phyloP scores from a whole-genome alignment of 2,329 filamentous ascomycete genomes.

The Blumeriella jaapii region DNA sequence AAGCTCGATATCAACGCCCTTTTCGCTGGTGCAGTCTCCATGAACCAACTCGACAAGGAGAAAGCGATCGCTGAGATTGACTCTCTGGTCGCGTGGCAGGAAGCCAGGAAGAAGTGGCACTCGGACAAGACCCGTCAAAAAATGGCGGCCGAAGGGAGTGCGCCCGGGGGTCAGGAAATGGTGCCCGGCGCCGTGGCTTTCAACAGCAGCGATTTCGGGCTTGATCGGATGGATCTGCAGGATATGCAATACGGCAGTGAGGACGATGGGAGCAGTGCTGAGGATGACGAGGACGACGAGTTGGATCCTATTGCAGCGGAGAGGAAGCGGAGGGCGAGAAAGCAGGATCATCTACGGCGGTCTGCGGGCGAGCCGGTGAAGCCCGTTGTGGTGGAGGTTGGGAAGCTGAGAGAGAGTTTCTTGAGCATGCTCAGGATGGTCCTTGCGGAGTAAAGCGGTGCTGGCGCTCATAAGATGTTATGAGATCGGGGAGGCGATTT shows the following conservation, averaged over 20 bases:
- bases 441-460: slow-evolving; percentile 51
- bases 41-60: slow-evolving; percentile 55
- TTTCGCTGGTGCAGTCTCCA: slow-evolving; percentile 67
- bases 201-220: slow-evolving; percentile 74
- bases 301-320: slow-evolving; percentile 82
- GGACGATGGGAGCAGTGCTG: slow-evolving; percentile 46
- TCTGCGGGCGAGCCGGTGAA: slow-evolving; percentile 77
- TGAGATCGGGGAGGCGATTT: no score
- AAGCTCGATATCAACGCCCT: slow-evolving; percentile 91
- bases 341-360: slow-evolving; percentile 68
- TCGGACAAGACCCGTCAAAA: slow-evolving; percentile 96
- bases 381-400: slow-evolving; percentile 65
- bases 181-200: slow-evolving; percentile 49
- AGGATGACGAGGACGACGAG: slow-evolving; percentile 65
- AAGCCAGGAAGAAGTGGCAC: slow-evolving; percentile 94
- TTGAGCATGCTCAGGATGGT: slow-evolving; percentile 71
- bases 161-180: slow-evolving; percentile 35
- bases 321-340: slow-evolving; percentile 62
- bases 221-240: slow-evolving; percentile 76
- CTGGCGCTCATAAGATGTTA: no score
- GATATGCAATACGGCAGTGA: slow-evolving; percentile 73
- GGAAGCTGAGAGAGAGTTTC: slow-evolving; percentile 72
- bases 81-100: slow-evolving; percentile 82
- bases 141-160: slow-evolving; percentile 77
- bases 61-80: slow-evolving; percentile 73